Percentiles rank a stretch among this genome's conserved stretches.
phyloP scores from a whole-genome alignment of 2,329 filamentous ascomycete genomes.

The Eurotiales sp. region DNA sequence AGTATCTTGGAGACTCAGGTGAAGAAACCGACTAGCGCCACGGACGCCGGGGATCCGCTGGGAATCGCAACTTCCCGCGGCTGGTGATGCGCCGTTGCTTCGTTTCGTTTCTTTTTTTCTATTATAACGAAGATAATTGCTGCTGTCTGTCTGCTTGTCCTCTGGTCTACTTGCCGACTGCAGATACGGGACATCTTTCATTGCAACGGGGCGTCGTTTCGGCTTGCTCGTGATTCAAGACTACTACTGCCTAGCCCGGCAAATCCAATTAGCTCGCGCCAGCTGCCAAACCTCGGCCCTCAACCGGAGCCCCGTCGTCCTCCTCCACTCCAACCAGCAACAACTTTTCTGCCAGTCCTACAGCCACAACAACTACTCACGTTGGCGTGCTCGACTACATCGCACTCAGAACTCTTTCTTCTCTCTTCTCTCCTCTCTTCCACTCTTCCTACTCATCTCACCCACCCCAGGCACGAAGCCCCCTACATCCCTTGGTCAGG shows the following conservation, averaged over 20 bases:
- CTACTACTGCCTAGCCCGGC: no score
- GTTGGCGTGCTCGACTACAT: no score
- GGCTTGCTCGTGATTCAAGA: conserved; percentile 9
- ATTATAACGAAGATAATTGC: background rate
- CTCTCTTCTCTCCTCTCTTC: conserved; percentile 17
- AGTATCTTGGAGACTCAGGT: no score
- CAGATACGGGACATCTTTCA: no score
- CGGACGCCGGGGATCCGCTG: background rate
- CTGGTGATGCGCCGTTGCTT: background rate
- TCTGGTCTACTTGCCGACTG: background rate
- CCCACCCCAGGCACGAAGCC: conserved; percentile 85
- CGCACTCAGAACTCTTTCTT: no score
- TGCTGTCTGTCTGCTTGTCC: background rate
- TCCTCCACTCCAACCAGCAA: no score
- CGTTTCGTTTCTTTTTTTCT: background rate
- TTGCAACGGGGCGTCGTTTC: no score
- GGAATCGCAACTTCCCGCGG: background rate
- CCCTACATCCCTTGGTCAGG: conserved; percentile 95
- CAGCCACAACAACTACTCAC: no score
- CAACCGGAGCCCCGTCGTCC: no score
- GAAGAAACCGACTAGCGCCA: background rate
- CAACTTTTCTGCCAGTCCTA: no score
- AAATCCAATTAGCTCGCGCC: no score
- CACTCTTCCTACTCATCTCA: no score
- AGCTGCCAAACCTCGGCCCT: background rate